Conservation (phyloP, 169 alveolate genomes). For the Cryptosporidium sp. region DNA sequence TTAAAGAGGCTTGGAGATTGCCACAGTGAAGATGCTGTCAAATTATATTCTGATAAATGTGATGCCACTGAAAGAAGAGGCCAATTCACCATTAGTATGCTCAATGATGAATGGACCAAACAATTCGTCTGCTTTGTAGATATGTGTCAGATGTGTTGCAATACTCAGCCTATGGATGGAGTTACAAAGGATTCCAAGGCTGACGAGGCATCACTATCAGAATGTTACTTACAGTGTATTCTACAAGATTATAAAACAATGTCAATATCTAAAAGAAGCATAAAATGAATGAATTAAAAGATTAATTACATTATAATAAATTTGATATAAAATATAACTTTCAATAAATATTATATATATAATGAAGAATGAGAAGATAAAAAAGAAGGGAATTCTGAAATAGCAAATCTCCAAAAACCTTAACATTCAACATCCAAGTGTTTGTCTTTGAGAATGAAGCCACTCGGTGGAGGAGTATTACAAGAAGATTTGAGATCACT, state of each 20-base stretch:
- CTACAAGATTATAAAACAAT: conserved; percentile 53
- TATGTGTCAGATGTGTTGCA: conserved; percentile 73
- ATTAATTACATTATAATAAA: conserved; percentile 3
- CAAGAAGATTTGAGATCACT: conserved; percentile 25
- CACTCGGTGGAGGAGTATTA: conserved; percentile 52
- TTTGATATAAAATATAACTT: not conserved
- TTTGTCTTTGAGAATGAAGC: conserved; percentile 59
- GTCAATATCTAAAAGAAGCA: not conserved
- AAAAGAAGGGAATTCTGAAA: not conserved
- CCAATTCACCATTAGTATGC: not conserved
- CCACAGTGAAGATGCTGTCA: conserved; percentile 52
- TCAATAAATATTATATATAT: conserved; percentile 13
- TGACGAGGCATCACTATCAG: conserved; percentile 60
- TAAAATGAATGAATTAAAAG: conserved; percentile 1
- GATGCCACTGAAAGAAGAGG: not conserved
- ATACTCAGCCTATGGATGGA: conserved; percentile 51
- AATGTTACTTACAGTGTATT: conserved; percentile 66
- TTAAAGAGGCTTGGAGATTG: conserved; percentile 32
- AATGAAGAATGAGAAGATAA: not conserved
- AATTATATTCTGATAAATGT: conserved; percentile 38
- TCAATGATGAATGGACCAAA: conserved; percentile 42
- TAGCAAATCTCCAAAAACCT: not conserved
- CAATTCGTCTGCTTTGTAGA: conserved; percentile 73
- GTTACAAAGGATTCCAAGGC: conserved; percentile 8
- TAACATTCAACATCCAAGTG: conserved; percentile 63